phyloP scores from a whole-genome alignment of 78 protist species.

The Guillardia theta region DNA sequence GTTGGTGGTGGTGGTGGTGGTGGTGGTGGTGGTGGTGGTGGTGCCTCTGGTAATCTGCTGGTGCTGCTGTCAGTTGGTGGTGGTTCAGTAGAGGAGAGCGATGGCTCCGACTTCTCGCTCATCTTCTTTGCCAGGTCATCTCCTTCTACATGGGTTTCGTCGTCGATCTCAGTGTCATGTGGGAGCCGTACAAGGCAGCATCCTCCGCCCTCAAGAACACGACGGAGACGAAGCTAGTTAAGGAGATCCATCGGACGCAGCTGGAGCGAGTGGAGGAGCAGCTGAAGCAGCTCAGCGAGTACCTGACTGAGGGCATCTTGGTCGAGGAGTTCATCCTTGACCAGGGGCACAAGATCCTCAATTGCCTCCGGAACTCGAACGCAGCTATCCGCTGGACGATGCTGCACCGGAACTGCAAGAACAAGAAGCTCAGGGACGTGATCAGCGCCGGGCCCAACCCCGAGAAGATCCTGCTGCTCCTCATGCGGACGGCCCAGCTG shows the following conservation, averaged over 20 bases:
- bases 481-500: neutral
- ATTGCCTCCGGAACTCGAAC: slow-evolving; percentile 55
- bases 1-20: too few species aligned
- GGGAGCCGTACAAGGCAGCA: slow-evolving; percentile 94
- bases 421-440: slow-evolving; percentile 51
- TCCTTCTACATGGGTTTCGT: slow-evolving; percentile 91
- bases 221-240: neutral
- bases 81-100: too few species aligned
- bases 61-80: too few species aligned
- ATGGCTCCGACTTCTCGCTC: neutral
- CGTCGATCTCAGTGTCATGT: slow-evolving; percentile 85
- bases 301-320: slow-evolving; percentile 83
- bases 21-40: too few species aligned
- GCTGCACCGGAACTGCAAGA: slow-evolving; percentile 55
- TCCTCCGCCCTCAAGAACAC: slow-evolving; percentile 86
- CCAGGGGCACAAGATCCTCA: slow-evolving; percentile 18
- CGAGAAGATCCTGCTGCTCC: neutral
- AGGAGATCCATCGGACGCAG: neutral
- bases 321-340: slow-evolving; percentile 84
- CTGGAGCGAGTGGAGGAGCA: neutral
- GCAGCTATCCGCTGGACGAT: slow-evolving; percentile 86
- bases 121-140: slow-evolving; percentile 74
- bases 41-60: too few species aligned
- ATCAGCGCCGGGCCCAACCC: neutral
- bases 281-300: neutral